Base-by-base conservation (phyloP, 805 yeast species). In the Cyberlindnera subsufficiens region DNA sequence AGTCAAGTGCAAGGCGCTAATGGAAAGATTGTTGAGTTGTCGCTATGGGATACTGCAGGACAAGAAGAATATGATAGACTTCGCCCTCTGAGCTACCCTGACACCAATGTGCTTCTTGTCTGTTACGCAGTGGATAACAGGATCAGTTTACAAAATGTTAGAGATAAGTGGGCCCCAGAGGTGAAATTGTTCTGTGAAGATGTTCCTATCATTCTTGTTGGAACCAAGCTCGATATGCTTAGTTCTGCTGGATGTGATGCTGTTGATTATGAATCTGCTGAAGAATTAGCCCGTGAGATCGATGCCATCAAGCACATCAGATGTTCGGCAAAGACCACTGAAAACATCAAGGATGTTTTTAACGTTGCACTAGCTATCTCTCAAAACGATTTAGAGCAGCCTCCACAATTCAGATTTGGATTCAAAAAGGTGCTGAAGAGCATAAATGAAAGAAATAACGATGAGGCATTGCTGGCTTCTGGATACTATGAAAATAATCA, bases 11-110 rank as follows among this genome's bases (percentile, higher is more conserved):
- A 57, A 31, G 67, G 72, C 2, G 66, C 74, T 0, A 74, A 75
- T 6, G 66, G 68, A 22, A 74, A 77, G 53, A 51, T 62, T n/a
- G 70, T 83, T 17, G 89, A 82, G 55, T 63, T 87, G 51, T 86
- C 87, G 0, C 62, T 86, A 27, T 86, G 95, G 95, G 96, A 87
- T 59, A 86, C 95, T 1, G 95, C 95, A 0, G 93, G 95, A 3
- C 93, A 86, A 63, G 95, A 86, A 62, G 93, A 85, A 60, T 86
- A 84, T 57, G 90, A 82, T 58, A 67, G 95, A 41, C 65, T 86
- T 43, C 69, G 96, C 47, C 93, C 95, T 2, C 67, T 88, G 38
- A 73, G 84, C 35, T 87, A 87, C 57, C 82, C 90, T 6, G 95
- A 86, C 52, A 86, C 82, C 3, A 86, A 87, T 59, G 66, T 88